Conservation (phyloP, 352 stramenopile species). For the Pythium dissotocum region DNA sequence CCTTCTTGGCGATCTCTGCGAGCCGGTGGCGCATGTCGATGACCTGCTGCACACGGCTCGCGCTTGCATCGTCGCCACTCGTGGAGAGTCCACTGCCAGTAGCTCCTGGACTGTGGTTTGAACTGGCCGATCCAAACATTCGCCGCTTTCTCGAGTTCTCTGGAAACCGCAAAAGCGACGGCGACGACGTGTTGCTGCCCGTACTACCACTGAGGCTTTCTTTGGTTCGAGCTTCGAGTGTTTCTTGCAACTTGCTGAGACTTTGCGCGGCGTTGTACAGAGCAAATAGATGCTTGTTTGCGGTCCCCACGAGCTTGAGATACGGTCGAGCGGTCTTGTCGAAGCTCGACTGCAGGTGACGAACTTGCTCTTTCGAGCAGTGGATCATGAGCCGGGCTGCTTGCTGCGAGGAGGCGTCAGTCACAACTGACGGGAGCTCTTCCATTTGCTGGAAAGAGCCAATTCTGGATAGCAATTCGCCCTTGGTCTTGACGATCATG, state of each 20-base stretch:
- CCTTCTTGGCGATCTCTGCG: constrained; percentile 42
- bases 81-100: neutral
- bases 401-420: neutral
- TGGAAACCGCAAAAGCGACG: neutral
- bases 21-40: constrained; percentile 36
- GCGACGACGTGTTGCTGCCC: neutral
- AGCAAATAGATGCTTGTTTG: constrained; percentile 37
- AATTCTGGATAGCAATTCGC: constrained; percentile 26
- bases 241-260: constrained; percentile 12
- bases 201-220: neutral
- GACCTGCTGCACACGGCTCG: constrained; percentile 32
- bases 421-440: constrained; percentile 14
- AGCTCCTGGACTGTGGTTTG: neutral
- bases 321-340: constrained; percentile 19
- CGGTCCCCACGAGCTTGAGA: constrained; percentile 24
- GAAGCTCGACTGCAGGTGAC: constrained; percentile 19
- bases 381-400: constrained; percentile 22
- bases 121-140: constrained; percentile 3
- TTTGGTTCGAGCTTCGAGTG: neutral
- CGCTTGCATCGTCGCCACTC: neutral
- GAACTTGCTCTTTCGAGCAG: constrained; percentile 26
- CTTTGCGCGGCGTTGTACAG: constrained; percentile 34
- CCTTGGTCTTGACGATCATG: constrained; percentile 36
- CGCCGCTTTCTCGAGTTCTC: constrained; percentile 16
- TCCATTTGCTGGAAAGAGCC: constrained; percentile 18